phyloP scores from a whole-genome alignment of 2,329 filamentous ascomycete genomes.

The Oidium heveae region DNA sequence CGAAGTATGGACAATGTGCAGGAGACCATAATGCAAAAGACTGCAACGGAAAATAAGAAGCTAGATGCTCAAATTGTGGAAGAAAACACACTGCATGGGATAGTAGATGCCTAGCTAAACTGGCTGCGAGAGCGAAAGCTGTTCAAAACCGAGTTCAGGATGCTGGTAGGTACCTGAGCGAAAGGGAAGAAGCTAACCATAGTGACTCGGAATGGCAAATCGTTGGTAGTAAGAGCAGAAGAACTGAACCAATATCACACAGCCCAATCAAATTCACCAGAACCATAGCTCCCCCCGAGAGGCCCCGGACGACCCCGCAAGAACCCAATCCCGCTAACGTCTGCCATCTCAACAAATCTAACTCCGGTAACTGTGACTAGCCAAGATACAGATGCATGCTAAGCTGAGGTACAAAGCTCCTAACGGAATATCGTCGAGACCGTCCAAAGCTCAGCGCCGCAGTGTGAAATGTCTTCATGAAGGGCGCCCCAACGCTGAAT shows the following conservation, averaged over 20 bases:
- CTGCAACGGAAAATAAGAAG: neutral
- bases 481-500: neutral
- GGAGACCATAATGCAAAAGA: neutral
- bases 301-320: neutral
- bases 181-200: too few species aligned
- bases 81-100: neutral
- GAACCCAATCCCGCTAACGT: too few species aligned
- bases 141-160: neutral
- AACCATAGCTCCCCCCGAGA: too few species aligned
- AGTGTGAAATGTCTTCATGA: neutral
- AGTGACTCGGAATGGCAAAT: neutral
- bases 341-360: too few species aligned
- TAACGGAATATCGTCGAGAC: too few species aligned
- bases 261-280: neutral
- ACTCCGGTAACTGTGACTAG: too few species aligned
- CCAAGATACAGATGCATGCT: too few species aligned
- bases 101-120: neutral
- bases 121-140: neutral
- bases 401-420: too few species aligned
- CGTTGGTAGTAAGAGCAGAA: neutral
- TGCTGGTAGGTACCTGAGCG: neutral
- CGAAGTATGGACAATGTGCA: neutral
- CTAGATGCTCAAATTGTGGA: neutral
- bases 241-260: neutral
- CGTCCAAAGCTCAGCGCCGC: too few species aligned